A percentile compares a stretch with the other conserved stretches of the same genome.
Evolutionary conservation across 495 filamentous ascomycete genomes (phyloP).

Genomic region (Tetracladium setigerum): DNA sequence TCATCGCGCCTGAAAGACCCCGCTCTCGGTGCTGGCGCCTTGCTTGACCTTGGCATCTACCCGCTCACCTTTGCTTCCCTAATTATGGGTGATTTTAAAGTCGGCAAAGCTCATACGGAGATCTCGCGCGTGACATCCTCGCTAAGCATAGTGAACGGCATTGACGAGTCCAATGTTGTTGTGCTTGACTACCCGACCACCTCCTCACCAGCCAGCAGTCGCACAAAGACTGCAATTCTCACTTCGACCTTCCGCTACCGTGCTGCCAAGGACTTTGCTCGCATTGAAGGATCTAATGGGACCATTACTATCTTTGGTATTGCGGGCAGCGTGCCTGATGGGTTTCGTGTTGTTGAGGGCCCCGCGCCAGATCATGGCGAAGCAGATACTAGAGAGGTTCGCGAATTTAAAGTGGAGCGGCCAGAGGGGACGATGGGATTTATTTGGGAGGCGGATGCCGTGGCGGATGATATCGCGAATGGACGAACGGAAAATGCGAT

Average conservation of each 20-base stretch:
- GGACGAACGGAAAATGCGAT: slow-evolving; percentile 54
- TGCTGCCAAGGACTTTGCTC: background rate
- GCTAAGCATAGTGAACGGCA: background rate
- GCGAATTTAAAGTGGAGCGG: no score
- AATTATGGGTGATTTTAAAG: slow-evolving; percentile 35
- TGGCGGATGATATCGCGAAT: slow-evolving; percentile 55
- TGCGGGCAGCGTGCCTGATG: no score
- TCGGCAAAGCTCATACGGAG: background rate
- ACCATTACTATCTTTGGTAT: background rate
- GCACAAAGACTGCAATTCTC: background rate
- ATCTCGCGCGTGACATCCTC: background rate
- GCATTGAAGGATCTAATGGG: background rate
- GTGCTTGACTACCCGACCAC: background rate
- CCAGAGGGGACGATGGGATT: no score
- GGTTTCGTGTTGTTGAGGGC: no score
- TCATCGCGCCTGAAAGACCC: slow-evolving; percentile 72
- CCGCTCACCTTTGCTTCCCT: slow-evolving; percentile 88
- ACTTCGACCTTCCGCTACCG: background rate
- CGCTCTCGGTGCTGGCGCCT: slow-evolving; percentile 72
- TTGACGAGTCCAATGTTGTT: background rate
- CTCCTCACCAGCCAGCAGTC: no score
- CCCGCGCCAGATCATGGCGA: no score
- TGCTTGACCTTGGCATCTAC: slow-evolving; percentile 84
- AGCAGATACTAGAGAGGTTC: no score
- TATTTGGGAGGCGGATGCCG: slow-evolving; percentile 71